phyloP scores from a whole-genome alignment of 164 flowering plant genomes.

The Kingdonia uniflora region DNA sequence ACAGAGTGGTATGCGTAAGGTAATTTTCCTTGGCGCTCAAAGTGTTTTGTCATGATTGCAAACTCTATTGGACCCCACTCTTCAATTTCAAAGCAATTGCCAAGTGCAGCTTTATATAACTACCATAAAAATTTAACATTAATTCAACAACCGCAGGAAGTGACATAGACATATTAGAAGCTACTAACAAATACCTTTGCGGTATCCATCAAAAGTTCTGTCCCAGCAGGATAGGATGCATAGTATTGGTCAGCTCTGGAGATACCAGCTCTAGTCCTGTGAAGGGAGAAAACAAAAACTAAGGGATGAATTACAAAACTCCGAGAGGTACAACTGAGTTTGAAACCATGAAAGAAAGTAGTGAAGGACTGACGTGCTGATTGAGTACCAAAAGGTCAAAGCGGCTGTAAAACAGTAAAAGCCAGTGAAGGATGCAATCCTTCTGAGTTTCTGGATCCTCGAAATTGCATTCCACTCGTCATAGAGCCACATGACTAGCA shows the following conservation, averaged over 20 bases:
- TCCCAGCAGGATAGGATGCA: slow-evolving; percentile 5
- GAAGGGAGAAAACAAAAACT: slow-evolving; percentile 7
- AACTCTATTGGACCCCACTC: slow-evolving; percentile 94
- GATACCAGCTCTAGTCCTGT: slow-evolving; percentile 86
- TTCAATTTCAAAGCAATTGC: slow-evolving; percentile 78
- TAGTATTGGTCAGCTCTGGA: slow-evolving; percentile 24
- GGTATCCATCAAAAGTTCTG: neutral
- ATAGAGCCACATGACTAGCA: slow-evolving; percentile 32
- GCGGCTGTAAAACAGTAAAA: slow-evolving; percentile 53
- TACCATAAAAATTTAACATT: slow-evolving; percentile 12
- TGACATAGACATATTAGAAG: neutral
- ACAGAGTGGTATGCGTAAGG: slow-evolving; percentile 92
- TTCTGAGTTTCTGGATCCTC: slow-evolving; percentile 68
- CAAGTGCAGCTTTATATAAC: slow-evolving; percentile 88
- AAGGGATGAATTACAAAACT: neutral
- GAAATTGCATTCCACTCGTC: slow-evolving; percentile 41
- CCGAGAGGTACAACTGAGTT: neutral
- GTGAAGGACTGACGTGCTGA: slow-evolving; percentile 56
- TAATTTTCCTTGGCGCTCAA: slow-evolving; percentile 89
- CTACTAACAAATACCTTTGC: neutral
- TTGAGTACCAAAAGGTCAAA: slow-evolving; percentile 51
- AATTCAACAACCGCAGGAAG: neutral
- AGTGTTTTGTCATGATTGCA: slow-evolving; percentile 81
- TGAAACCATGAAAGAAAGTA: neutral
- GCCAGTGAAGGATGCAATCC: slow-evolving; percentile 52